Percentiles rank a stretch among this genome's conserved stretches.
Conservation (phyloP, 208 protist species). For the Crithidia expoeki region DNA sequence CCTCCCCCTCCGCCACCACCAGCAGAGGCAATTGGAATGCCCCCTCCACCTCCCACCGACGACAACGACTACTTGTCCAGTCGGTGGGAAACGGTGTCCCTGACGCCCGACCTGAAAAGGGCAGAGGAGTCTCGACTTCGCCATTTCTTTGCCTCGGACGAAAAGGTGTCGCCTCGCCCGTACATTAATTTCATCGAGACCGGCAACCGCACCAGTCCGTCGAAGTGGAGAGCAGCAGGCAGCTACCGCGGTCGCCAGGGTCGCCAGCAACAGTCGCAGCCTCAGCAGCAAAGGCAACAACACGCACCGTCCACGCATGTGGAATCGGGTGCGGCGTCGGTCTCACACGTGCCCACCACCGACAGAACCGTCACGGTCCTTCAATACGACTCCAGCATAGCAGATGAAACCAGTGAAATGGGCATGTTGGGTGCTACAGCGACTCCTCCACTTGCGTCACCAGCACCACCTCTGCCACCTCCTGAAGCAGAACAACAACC, state of each 20-base stretch:
- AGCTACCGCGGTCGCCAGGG: not conserved
- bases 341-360: not conserved
- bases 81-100: slow-evolving; percentile 33
- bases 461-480: not conserved
- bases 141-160: slow-evolving; percentile 18
- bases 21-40: not conserved
- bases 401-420: not conserved
- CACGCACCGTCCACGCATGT: not conserved
- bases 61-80: slow-evolving; percentile 3
- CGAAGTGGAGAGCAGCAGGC: not conserved
- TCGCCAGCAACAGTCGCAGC: not conserved
- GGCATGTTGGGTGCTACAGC: not conserved
- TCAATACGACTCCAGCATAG: not conserved
- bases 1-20: not conserved
- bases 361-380: slow-evolving; percentile 4
- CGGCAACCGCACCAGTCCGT: not conserved
- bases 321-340: not conserved
- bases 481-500: not conserved
- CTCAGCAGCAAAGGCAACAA: too few species aligned
- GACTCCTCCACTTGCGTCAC: not conserved
- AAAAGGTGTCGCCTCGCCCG: slow-evolving; percentile 6
- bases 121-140: slow-evolving; percentile 25
- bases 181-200: not conserved
- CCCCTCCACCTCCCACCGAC: not conserved
- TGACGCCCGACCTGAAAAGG: slow-evolving; percentile 23